Evolutionary conservation across 495 filamentous ascomycete species (phyloP), one percentile per base, ranked within the genome.

Genomic region (Aspergillus panamensis): DNA sequence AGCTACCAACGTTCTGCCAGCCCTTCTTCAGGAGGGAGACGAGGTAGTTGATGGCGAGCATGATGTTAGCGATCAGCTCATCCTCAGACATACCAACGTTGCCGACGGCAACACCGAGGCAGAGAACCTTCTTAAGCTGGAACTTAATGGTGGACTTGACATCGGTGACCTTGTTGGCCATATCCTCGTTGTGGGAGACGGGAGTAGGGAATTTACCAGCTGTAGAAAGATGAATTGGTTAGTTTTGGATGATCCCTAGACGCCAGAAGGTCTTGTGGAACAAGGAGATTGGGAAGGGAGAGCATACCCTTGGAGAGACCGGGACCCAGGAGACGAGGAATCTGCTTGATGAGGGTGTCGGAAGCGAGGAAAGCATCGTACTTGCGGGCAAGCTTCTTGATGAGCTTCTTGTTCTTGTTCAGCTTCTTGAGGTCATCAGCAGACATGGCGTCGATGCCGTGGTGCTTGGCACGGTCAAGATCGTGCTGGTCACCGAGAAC

Each of bases 361-460:
- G 92, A 97, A 72, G 94, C 87, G 71, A 98, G 78, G 81, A 98
- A 98, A 64, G 92, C 93, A 81, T 98, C 95, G 86, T 98, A 97
- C 83, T 97, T 97, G 83, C 92, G 91, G 63, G 94, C 95, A 60
- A 98, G 90, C 87, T 97, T 98, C 89, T 98, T 98, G 87, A 98
- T 97, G 67, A 98, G 86, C 87, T 98, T 98, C 88, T 98, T 98
- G 89, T 98, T 98, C 89, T 97, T 98, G 87, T 98, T 98, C 63
- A 98, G 89, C 87, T 98, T 98, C 89, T 97, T 97, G 77, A 98
- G 80, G 78, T 98, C 94, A 68, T 98, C 94, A 61, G 89, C 78
- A 71, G 89, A 94, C 92, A 97, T 97, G 78, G 92, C 91, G 66
- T 98, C 94, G 64, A 96, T 83, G 69, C 90, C 91, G 69, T 90